Base-by-base conservation (phyloP, 768 basidiomycete genomes). In the Cystofilobasidium capitatum region DNA sequence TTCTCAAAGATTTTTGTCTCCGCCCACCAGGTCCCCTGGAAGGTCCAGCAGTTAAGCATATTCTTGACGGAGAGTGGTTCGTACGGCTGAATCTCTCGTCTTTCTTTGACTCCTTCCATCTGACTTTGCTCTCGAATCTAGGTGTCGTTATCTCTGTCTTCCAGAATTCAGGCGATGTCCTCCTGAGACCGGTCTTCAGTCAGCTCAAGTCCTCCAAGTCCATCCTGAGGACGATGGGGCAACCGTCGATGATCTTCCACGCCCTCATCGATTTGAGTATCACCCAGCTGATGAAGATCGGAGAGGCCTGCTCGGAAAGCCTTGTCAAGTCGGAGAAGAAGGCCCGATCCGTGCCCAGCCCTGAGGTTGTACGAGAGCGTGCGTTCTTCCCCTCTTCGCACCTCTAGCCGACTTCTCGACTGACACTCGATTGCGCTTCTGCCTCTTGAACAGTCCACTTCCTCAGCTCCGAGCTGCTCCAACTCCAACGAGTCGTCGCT, bases 401-500 rank as follows among this genome's bases (percentile, higher is more conserved):
- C 12, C 2, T 20, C 29, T n/a, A n/a, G n/a, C n/a, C n/a, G n/a
- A n/a, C 51, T n/a, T n/a, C 26, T 3, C 14, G 8, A 20, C 36
- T 26, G 36, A 35, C 13, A 35, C 20, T n/a, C 26, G 49, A 31
- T 51, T 47, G 33, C 58, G 3, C 16, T 17, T n/a, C 24, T 22
- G 35, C 20, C 24, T 33, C 8, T 22, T n/a, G n/a, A 31, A 61
- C 59, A 87, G 86, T 89, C 49, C 88, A 88, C 72, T 86, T 89
- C 66, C 80, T 88, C 24, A 85, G 85, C 51, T 87, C 86, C 22
- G 86, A 89, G 71, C 80, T 89, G 5, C 85, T 84, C 66, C 77
- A 87, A 55, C 85, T 86, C 74, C 88, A 87, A 72, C 82, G 86
- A 24, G 87, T 87, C 3, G 79, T 88, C 17, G 85, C 84, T 39